A percentile compares a stretch with the other conserved stretches of the same genome.
Conservation (phyloP, 2,329 filamentous ascomycete species). For the Aspergillus sp. region DNA sequence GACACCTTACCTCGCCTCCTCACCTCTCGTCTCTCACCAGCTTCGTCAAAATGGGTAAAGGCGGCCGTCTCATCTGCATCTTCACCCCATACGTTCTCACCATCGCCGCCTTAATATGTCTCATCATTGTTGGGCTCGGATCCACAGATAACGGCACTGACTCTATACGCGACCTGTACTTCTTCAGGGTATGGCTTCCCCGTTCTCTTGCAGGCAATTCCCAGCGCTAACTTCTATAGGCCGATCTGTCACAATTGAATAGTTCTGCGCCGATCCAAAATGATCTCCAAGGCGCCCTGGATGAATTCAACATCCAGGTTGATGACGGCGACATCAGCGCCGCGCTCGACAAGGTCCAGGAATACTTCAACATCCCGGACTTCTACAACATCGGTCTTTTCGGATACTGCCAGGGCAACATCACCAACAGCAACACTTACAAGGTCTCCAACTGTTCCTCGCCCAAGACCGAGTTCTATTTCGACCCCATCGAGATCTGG, state of each 20-base stretch:
- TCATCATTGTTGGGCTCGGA: constrained; percentile 58
- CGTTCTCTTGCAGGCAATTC: neutral
- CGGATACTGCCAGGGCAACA: constrained; percentile 74
- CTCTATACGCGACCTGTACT: constrained; percentile 55
- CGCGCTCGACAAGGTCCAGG: constrained; percentile 38
- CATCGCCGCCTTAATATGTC: constrained; percentile 70
- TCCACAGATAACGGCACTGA: constrained; percentile 53
- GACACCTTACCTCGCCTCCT: neutral
- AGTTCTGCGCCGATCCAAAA: constrained; percentile 41
- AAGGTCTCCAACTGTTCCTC: constrained; percentile 64
- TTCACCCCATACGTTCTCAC: constrained; percentile 81
- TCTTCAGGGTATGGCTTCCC: constrained; percentile 46
- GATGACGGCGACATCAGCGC: constrained; percentile 39
- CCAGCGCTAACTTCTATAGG: constrained; percentile 28
- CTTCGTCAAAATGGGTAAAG: constrained; percentile 60
- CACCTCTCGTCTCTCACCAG: neutral
- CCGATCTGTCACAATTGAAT: constrained; percentile 64
- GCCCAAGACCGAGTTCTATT: constrained; percentile 73
- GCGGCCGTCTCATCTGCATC: constrained; percentile 82
- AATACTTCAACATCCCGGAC: constrained; percentile 63
- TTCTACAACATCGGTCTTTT: constrained; percentile 81
- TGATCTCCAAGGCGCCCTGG: constrained; percentile 31
- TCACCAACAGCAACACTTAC: constrained; percentile 54
- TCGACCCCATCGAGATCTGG: constrained; percentile 68
- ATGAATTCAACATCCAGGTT: constrained; percentile 35